Evolutionary conservation across 345 rosid species (phyloP), one percentile per base, ranked within the genome.

Genomic region (Boechera retrofracta): DNA sequence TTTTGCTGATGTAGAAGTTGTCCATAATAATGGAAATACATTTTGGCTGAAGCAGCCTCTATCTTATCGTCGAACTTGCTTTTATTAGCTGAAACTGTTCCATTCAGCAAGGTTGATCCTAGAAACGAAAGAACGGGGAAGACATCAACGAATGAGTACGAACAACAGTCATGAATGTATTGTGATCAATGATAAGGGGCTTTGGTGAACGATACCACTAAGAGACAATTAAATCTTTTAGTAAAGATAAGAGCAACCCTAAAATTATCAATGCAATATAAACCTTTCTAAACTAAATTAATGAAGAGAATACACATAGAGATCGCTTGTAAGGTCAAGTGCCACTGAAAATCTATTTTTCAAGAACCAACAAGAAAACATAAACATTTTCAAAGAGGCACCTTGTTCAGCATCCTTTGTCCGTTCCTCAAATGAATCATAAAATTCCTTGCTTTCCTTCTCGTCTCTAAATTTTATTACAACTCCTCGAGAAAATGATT

Each of bases 11-110:
- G 98, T 32, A 94, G 83, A 79, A 94, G 84, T 71, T 94, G 97
- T 49, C 97, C 97, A 63, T 94, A 94, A 70, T 94, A 94, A 83
- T 94, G 94, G 73, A 94, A 94, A 82, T 94, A 94, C 97, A 94
- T 91, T 84, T 94, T 94, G 16, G 98, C 94, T 52, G 98, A 94
- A 44, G 94, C 85, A 47, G 96, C 53, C 77, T 94, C 98, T 16
- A 94, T 89, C 78, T 94, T 94, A 69, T 85, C 79, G 54, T 91
- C 98, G 33, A 94, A 94, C 87, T 89, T 94, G 97, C 94, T 81
- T 74, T 64, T 84, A 72, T 67, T 47, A 82, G 52, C 65, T 60
- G 83, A 72, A 47, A 89, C 63, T 29, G 54, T 69, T 81, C 96
- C 96, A 70, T 89, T 88, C 9, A 82, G 76, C 42, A 89, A 69